phyloP scores from a whole-genome alignment of 2,329 filamentous ascomycete species.

The Celoporthe dispersa region DNA sequence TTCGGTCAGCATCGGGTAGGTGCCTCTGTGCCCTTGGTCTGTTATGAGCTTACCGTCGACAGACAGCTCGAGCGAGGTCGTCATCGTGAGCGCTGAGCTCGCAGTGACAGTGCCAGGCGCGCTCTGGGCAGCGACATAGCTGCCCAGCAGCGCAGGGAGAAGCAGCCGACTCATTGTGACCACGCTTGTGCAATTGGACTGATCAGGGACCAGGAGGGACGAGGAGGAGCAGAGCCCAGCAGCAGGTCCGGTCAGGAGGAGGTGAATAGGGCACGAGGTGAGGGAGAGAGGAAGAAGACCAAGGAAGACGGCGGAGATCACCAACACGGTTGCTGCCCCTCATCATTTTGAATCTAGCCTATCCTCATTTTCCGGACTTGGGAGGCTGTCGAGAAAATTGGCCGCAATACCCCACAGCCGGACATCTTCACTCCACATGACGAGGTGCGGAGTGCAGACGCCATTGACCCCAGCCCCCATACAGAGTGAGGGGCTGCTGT shows the following conservation, averaged over 20 bases:
- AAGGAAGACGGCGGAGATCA: not conserved
- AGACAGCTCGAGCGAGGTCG: constrained; percentile 18
- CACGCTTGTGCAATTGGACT: not conserved
- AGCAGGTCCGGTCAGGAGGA: not conserved
- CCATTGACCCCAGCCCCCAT: not conserved
- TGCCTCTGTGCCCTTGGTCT: too few relatives aligned
- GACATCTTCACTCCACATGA: not conserved
- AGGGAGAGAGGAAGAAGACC: not conserved
- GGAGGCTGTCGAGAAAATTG: not conserved
- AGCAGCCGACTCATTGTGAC: constrained; percentile 13
- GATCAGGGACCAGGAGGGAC: not conserved
- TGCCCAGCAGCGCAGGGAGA: constrained; percentile 14
- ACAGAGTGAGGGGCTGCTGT: not conserved
- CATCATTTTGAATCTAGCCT: not conserved
- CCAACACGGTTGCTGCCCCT: not conserved
- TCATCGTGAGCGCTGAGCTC: constrained; percentile 10
- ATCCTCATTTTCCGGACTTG: not conserved
- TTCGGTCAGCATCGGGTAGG: not conserved
- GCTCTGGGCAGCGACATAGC: constrained; percentile 14
- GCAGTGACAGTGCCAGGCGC: constrained; percentile 1
- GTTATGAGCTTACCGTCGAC: constrained; percentile 6
- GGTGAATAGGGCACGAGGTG: not conserved
- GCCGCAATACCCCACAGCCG: constrained; percentile 13
- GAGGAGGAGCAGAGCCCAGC: not conserved
- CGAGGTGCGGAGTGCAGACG: constrained; percentile 19